Evolutionary conservation across 1,139 yeast genomes (phyloP).

Genomic region (Candida sanyaensis): DNA sequence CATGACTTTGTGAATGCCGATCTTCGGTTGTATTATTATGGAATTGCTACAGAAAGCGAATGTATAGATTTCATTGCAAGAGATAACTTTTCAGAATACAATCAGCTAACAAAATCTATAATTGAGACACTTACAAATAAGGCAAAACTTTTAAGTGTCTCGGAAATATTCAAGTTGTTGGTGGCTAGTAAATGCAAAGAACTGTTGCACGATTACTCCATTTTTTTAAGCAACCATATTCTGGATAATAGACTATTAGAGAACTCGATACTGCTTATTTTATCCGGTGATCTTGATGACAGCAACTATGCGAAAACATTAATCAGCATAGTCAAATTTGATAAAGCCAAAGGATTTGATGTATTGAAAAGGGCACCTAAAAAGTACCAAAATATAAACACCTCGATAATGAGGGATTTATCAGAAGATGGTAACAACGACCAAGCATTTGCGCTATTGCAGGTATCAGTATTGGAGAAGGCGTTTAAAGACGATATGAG

Average conservation of each 20-base stretch:
- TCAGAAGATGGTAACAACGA: conserved; percentile 21
- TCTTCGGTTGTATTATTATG: conserved; percentile 7
- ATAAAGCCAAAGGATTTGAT: conserved; percentile 28
- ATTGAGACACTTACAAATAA: conserved; percentile 4
- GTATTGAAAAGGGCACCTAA: conserved; percentile 32
- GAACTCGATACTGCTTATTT: conserved; percentile 8
- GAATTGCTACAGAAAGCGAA: conserved; percentile 4
- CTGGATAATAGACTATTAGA: conserved; percentile 15
- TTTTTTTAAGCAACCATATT: conserved; percentile 9
- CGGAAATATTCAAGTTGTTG: conserved; percentile 7
- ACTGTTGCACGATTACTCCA: conserved; percentile 1
- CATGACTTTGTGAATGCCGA: conserved; percentile 2
- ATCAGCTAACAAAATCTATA: conserved; percentile 1
- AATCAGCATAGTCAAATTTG: conserved; percentile 31
- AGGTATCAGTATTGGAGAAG: conserved; percentile 40
- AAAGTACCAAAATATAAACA: conserved; percentile 30
- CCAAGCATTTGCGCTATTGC: conserved; percentile 28
- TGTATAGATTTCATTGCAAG: conserved; percentile 5
- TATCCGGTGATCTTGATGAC: conserved; percentile 9
- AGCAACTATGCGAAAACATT: conserved; percentile 17
- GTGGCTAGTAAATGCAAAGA: background rate
- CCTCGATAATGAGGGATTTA: conserved; percentile 33
- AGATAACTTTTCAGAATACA: conserved; percentile 4
- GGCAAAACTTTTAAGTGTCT: background rate
- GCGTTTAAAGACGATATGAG: conserved; percentile 18